phyloP scores from a whole-genome alignment of 2,329 filamentous ascomycete genomes.

The Gnomoniopsis smithogilvyi region DNA sequence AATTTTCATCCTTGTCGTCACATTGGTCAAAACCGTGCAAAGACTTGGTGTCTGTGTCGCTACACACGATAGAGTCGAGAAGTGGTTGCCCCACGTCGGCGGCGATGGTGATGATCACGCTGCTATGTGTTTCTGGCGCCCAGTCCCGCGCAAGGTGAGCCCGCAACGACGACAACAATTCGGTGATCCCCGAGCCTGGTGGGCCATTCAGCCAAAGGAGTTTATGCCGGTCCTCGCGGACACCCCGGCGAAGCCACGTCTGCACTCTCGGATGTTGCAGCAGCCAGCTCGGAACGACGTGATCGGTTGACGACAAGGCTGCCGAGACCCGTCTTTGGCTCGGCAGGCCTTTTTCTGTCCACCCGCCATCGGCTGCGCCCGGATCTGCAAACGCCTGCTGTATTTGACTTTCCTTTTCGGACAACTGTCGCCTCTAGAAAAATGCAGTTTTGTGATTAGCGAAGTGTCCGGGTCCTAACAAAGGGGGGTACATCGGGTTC shows the following conservation, averaged over 20 bases:
- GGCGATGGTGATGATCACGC: constrained; percentile 24
- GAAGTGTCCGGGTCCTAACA: not conserved
- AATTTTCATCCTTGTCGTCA: not conserved
- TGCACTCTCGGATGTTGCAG: constrained; percentile 29
- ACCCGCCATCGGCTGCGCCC: not conserved
- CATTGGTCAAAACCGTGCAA: no score
- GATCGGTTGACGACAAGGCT: constrained; percentile 22
- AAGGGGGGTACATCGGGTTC: not conserved
- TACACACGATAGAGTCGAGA: constrained; percentile 21
- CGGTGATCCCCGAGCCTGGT: constrained; percentile 30
- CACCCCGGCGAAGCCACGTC: constrained; percentile 28
- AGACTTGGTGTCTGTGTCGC: not conserved
- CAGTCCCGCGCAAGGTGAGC: constrained; percentile 26
- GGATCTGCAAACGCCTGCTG: constrained; percentile 24
- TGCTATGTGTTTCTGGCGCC: constrained; percentile 21
- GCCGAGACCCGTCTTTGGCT: not conserved
- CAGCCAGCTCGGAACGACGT: constrained; percentile 30
- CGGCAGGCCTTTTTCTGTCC: not conserved
- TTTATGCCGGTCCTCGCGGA: constrained; percentile 23
- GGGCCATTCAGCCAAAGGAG: constrained; percentile 30
- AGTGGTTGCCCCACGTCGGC: constrained; percentile 22
- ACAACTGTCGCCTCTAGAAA: not conserved
- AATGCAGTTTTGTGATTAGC: not conserved
- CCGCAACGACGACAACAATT: constrained; percentile 27
- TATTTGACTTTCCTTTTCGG: constrained; percentile 5